phyloP scores from a whole-genome alignment of 2,329 filamentous ascomycete species.

The Penicillium freii region DNA sequence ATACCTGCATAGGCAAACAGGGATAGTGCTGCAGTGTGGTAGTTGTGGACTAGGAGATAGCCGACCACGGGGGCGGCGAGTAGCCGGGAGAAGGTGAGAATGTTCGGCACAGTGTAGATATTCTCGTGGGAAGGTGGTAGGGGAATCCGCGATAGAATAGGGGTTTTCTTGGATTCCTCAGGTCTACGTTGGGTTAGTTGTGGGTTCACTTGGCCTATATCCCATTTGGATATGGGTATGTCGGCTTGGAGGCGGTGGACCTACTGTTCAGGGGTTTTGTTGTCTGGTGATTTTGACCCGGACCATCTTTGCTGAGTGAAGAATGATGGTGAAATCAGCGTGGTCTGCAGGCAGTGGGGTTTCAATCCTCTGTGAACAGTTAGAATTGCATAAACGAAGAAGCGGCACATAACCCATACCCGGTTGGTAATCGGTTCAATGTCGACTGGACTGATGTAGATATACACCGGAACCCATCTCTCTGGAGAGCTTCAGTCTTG shows the following conservation, averaged over 20 bases:
- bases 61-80: slow-evolving; percentile 79
- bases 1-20: slow-evolving; percentile 91
- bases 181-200: slow-evolving; percentile 18
- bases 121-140: slow-evolving; percentile 65
- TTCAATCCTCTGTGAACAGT: slow-evolving; percentile 9
- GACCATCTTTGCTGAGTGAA: slow-evolving; percentile 24
- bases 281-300: slow-evolving; percentile 24
- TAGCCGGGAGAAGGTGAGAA: slow-evolving; percentile 84
- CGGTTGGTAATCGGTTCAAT: slow-evolving; percentile 4
- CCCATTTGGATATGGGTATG: neutral
- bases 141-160: slow-evolving; percentile 35
- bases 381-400: neutral
- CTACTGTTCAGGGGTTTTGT: slow-evolving; percentile 18
- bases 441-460: slow-evolving; percentile 9
- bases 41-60: slow-evolving; percentile 81
- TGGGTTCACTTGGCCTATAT: neutral
- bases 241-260: slow-evolving; percentile 1
- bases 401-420: slow-evolving; percentile 9
- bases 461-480: slow-evolving; percentile 6
- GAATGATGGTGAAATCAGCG: slow-evolving; percentile 4
- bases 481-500: neutral
- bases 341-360: neutral
- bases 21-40: slow-evolving; percentile 73
- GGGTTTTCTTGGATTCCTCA: slow-evolving; percentile 26
- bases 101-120: slow-evolving; percentile 94